Base-by-base conservation (phyloP, 2,329 filamentous ascomycete genomes). In the Ophiosphaerella korrae region DNA sequence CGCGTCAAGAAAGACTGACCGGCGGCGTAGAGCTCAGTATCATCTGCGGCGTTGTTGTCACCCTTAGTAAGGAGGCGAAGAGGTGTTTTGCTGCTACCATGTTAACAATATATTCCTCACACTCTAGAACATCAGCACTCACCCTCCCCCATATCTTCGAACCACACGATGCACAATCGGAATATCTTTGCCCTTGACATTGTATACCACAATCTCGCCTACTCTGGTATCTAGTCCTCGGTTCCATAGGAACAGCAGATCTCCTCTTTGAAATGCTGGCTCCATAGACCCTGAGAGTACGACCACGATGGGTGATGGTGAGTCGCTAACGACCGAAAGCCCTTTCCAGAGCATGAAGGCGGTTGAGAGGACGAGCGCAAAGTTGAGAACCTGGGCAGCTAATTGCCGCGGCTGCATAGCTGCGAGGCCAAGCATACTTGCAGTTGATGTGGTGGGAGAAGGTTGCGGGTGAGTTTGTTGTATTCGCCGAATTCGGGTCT, bases 131-230 rank as follows among this genome's bases (percentile, higher is more conserved):
- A 31, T 39, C 42, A 26, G 16, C 44, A 64, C 80, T 77, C 66
- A 83, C 81, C 78, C 77, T 72, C 80, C 80, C 41, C 84, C 83
- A 73, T 84, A 87, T 58, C 81, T 80, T 76, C 92, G 84, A 47
- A 97, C 88, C 8, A 97, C 84, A 43, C 94, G 82, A 78, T 99
- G 94, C 61, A 99, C 94, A 75, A 99, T 99, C 26, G 94, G 94
- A 58, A 99, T 97, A 61, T 96, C 90, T 80, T 97, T 99, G 50
- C 88, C 92, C 72, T 86, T 84, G 46, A 96, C 89, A 70, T 96
- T 96, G 76, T 89, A 90, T 41, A 90, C 87, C 60, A 90, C 88
- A 55, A 89, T 81, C 74, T 90, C 88, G 14, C 88, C 88, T 39
- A 90, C 78, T 65, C 88, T 82, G 1, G 86, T 87, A 37, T 87